A percentile compares a stretch with the other conserved stretches of the same genome.
phyloP scores from a whole-genome alignment of 2,329 filamentous ascomycete species.

The Penicillium sp. region DNA sequence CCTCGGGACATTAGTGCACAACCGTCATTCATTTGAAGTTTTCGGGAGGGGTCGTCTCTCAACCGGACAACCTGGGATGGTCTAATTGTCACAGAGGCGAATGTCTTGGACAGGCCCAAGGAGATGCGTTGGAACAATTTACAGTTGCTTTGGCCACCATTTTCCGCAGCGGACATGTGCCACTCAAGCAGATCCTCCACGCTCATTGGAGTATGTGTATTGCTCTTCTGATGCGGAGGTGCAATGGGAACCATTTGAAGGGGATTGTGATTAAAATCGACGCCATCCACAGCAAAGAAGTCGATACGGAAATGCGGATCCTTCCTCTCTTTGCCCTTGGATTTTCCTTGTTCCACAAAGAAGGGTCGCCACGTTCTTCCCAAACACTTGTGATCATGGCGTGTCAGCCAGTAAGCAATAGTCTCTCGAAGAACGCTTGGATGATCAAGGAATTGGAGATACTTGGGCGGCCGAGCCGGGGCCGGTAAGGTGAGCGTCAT shows the following conservation, averaged over 20 bases:
- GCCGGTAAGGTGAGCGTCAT: constrained; percentile 48
- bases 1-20: constrained; percentile 62
- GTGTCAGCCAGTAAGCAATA: constrained; percentile 49
- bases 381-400: constrained; percentile 46
- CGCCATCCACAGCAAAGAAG: constrained; percentile 55
- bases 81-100: constrained; percentile 44
- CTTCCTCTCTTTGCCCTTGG: constrained; percentile 36
- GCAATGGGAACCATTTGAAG: constrained; percentile 26
- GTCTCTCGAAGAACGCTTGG: constrained; percentile 41
- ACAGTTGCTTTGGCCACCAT: constrained; percentile 47
- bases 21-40: constrained; percentile 57
- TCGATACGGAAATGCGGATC: constrained; percentile 41
- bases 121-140: constrained; percentile 54
- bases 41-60: constrained; percentile 32
- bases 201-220: constrained; percentile 45
- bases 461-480: constrained; percentile 35
- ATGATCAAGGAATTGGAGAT: constrained; percentile 33
- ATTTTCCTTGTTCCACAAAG: constrained; percentile 50
- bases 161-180: constrained; percentile 49
- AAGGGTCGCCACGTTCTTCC: constrained; percentile 54
- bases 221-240: constrained; percentile 33
- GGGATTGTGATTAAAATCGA: constrained; percentile 40
- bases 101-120: constrained; percentile 53
- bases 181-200: constrained; percentile 52
- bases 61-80: constrained; percentile 47